These are phyloP conservation scores for Strobilomyces confusus DNA, from an alignment of 768 basidiomycete species.

Conservation along the genomic window DNA sequence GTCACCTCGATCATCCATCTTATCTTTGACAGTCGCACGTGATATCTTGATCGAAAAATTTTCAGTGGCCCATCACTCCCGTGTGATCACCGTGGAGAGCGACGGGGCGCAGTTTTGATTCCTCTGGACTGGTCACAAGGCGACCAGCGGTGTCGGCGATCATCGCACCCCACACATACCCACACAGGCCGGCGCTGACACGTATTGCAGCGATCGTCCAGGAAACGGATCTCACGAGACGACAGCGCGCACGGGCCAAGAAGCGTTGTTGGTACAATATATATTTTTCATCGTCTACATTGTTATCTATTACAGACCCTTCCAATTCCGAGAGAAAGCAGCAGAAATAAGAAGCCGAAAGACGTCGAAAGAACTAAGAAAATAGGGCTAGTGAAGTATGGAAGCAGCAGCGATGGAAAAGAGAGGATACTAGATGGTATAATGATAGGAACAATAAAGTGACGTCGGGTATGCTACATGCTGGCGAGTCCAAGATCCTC, in stretches of 20 bases:
- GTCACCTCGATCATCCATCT: conserved; percentile 5
- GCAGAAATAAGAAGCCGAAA: background rate
- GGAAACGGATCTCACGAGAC: no score
- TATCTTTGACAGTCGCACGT: conserved; percentile 2
- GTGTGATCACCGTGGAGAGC: background rate
- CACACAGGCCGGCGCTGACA: no score
- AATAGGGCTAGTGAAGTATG: background rate
- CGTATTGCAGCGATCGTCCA: no score
- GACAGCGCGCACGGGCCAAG: background rate
- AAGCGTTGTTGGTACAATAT: conserved; percentile 4
- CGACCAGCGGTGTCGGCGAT: background rate
- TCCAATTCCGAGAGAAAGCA: background rate
- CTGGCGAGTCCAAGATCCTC: conserved; percentile 8
- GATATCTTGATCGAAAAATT: conserved; percentile 6
- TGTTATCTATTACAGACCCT: conserved; percentile 17
- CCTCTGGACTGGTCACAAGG: background rate
- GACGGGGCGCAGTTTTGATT: no score
- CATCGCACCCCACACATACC: background rate
- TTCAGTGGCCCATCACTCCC: background rate
- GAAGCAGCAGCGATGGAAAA: background rate
- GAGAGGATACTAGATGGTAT: conserved; percentile 10
- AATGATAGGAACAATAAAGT: conserved; percentile 23
- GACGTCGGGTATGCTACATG: conserved; percentile 22
- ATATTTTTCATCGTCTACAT: conserved; percentile 14
- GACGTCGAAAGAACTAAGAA: background rate